Evolutionary conservation across 2,329 filamentous ascomycete genomes (phyloP).

Genomic region (Aplosporella prunicola): DNA sequence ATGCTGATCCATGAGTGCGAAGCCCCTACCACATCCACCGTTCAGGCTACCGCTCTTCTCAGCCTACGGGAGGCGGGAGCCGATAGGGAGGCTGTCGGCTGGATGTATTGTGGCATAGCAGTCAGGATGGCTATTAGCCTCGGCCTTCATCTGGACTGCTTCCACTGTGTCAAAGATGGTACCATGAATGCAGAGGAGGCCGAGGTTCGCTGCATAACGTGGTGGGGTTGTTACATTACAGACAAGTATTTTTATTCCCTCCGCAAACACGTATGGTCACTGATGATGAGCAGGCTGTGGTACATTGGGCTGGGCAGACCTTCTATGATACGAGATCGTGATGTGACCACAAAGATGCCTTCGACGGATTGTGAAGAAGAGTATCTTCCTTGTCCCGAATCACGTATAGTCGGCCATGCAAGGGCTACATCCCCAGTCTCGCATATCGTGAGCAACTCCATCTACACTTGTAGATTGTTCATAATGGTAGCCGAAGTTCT

Average conservation of each 20-base stretch:
- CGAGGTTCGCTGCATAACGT: conserved; percentile 1
- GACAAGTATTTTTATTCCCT: background rate
- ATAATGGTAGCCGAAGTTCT: background rate
- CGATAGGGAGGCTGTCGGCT: background rate
- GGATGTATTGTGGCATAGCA: conserved; percentile 1
- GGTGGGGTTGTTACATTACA: conserved; percentile 3
- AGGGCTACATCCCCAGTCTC: background rate
- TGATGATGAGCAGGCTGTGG: background rate
- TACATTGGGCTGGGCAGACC: conserved; percentile 1
- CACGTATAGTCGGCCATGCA: background rate
- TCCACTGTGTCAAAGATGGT: background rate
- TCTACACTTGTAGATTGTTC: background rate
- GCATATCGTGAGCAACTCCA: background rate
- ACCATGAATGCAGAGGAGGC: background rate
- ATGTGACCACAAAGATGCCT: background rate
- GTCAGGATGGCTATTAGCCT: background rate
- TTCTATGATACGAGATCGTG: background rate
- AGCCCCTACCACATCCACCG: background rate
- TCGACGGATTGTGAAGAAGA: background rate
- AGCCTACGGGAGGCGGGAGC: background rate
- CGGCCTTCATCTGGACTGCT: conserved; percentile 4
- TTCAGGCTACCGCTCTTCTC: background rate
- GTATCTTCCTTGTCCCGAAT: background rate
- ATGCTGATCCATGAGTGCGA: background rate
- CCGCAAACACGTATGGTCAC: background rate